Evolutionary conservation across 805 yeast genomes (phyloP), one percentile per base, ranked within the genome.

Genomic region (Scheffersomyces lignosus): DNA sequence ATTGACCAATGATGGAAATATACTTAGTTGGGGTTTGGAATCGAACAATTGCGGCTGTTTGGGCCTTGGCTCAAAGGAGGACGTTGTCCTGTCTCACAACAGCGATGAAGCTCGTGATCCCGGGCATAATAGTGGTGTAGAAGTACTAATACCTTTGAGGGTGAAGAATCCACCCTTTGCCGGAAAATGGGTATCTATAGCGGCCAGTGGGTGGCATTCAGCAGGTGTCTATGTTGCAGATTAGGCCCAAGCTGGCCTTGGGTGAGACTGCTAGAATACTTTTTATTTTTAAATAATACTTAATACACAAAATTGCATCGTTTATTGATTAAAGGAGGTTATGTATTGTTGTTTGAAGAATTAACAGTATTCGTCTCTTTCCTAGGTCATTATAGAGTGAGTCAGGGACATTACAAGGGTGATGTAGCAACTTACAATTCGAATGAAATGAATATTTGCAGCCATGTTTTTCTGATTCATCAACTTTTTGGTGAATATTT

Each of bases 141-240:
- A 36, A 30, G 56, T 48, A 1, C 17, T 15, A 16, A 45, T 33
- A 16, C 65, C 64, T 2, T 34, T 42, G 5, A 29, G 35, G 16
- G 58, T 70, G 1, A 44, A 47, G 2, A 63, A 54, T 18, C 87
- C 87, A 3, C 58, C 64, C 1, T 23, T 15, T 4, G 32, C 34
- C 5, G 77, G 77, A 3, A 60, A 62, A 22, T 78, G 82, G 52
- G 56, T 83, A 15, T 80, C 81, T 0, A 72, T 83, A 23, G 74
- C 85, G 1, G 87, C 90, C 5, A 81, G 80, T 12, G 95, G 93
- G 1, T 85, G 91, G 91, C 93, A 85, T 40, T 75, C 87, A 4
- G 79, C 81, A 29, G 89, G 88, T 1, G 63, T 85, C 13, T 55
- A 41, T 35, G 48, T 54, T 8, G 43, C 54, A 20, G 24, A 20